Conservation (phyloP, 495 filamentous ascomycete species). For the Hypoxylon cercidicola region DNA sequence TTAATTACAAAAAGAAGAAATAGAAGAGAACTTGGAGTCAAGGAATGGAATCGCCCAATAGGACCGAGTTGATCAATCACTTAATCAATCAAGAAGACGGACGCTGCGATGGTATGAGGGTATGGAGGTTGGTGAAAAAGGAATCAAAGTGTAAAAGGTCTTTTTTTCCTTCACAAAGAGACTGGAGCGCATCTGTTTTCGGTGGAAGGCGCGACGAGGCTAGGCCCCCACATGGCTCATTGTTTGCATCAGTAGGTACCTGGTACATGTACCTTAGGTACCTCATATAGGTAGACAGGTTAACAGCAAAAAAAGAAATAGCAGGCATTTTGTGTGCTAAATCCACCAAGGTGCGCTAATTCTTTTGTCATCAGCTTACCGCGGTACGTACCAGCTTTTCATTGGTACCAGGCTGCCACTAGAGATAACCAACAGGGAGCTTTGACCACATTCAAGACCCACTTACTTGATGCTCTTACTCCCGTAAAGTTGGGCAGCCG, state of each 20-base stretch:
- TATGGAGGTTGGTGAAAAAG: neutral
- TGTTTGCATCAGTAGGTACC: conserved; percentile 4
- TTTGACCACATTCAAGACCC: too few species aligned
- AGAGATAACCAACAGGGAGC: too few species aligned
- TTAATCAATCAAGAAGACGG: conserved; percentile 17
- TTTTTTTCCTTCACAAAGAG: conserved; percentile 26
- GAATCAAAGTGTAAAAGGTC: conserved; percentile 17
- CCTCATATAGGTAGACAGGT: too few species aligned
- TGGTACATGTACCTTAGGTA: too few species aligned
- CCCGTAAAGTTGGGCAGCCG: too few species aligned
- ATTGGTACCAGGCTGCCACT: too few species aligned
- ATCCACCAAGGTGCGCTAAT: too few species aligned
- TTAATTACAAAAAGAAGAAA: conserved; percentile 11
- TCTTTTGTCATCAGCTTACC: too few species aligned
- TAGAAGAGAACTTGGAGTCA: conserved; percentile 15
- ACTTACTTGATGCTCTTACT: too few species aligned
- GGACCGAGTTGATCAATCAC: conserved; percentile 9
- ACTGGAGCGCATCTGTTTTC: conserved; percentile 37
- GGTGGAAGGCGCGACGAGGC: conserved; percentile 43
- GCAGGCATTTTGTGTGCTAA: too few species aligned
- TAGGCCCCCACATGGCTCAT: conserved; percentile 9
- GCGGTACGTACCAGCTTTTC: too few species aligned
- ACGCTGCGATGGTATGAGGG: neutral
- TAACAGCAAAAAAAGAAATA: too few species aligned
- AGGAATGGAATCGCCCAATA: conserved; percentile 23